These are phyloP conservation scores for Blastobotrys muscicola DNA, from an alignment of 805 yeast genomes.

Conservation along the genomic window DNA sequence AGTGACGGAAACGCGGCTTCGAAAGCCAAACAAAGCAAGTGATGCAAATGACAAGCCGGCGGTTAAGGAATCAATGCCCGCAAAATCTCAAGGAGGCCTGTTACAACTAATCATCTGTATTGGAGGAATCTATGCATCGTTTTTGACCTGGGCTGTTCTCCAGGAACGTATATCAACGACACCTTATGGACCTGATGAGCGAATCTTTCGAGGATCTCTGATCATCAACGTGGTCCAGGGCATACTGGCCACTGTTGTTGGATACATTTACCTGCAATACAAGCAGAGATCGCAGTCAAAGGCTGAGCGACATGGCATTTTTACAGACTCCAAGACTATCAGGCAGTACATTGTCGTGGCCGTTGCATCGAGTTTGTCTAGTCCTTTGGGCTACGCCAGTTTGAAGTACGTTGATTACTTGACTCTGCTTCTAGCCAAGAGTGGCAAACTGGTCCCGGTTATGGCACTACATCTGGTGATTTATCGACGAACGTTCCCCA, in stretches of 20 bases:
- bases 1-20: neutral
- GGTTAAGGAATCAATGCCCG: too few species aligned
- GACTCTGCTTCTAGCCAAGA: conserved; percentile 77
- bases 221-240: conserved; percentile 73
- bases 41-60: neutral
- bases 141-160: conserved; percentile 82
- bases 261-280: conserved; percentile 44
- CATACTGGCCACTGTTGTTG: conserved; percentile 58
- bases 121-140: conserved; percentile 73
- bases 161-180: conserved; percentile 82
- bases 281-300: conserved; percentile 12
- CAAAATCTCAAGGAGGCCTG: neutral
- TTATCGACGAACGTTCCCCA: conserved; percentile 64
- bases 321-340: conserved; percentile 23
- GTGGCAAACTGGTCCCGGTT: conserved; percentile 93
- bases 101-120: conserved; percentile 26
- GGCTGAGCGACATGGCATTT: conserved; percentile 12
- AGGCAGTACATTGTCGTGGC: conserved; percentile 45
- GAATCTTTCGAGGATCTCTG: conserved; percentile 63
- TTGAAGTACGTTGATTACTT: conserved; percentile 77
- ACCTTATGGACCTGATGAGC: conserved; percentile 50
- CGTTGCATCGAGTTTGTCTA: conserved; percentile 65
- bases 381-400: conserved; percentile 75
- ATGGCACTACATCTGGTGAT: conserved; percentile 68
- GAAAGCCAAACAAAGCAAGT: neutral